A percentile compares a stretch with the other conserved stretches of the same genome.
Conservation (phyloP, 2,329 filamentous ascomycete species). For the Clonostachys chloroleuca region DNA sequence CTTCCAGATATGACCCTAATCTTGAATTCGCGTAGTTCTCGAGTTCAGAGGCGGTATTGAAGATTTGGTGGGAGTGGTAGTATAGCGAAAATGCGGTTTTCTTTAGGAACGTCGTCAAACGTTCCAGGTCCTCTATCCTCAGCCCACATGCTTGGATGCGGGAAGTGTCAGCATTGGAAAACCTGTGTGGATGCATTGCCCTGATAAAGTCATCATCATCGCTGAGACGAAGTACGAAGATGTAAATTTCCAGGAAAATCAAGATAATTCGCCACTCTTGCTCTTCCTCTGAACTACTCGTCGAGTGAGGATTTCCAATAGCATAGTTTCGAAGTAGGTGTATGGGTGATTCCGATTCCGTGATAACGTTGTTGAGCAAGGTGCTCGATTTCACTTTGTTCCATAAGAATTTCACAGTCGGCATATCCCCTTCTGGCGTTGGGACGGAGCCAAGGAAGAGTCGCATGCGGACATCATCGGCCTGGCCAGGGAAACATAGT, state of each 20-base stretch:
- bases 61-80: constrained; percentile 69
- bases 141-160: constrained; percentile 62
- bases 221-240: constrained; percentile 85
- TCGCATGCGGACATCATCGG: constrained; percentile 92
- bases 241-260: constrained; percentile 90
- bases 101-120: constrained; percentile 79
- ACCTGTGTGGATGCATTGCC: constrained; percentile 34
- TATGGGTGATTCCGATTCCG: constrained; percentile 19
- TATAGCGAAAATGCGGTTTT: constrained; percentile 87
- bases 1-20: constrained; percentile 19
- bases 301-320: constrained; percentile 14
- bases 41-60: constrained; percentile 16
- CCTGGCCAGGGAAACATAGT: constrained; percentile 74
- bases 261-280: constrained; percentile 83
- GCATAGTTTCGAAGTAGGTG: constrained; percentile 23
- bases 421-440: constrained; percentile 49
- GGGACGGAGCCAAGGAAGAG: constrained; percentile 60
- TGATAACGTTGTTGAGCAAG: constrained; percentile 24
- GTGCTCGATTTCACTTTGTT: constrained; percentile 45
- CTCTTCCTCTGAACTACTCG: constrained; percentile 16
- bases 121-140: constrained; percentile 64
- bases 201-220: constrained; percentile 95
- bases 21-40: constrained; percentile 14
- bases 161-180: constrained; percentile 33
- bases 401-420: constrained; percentile 71